Base-by-base conservation (phyloP, 1,284 basidiomycete genomes). In the Cryptococcus jaspeensis region DNA sequence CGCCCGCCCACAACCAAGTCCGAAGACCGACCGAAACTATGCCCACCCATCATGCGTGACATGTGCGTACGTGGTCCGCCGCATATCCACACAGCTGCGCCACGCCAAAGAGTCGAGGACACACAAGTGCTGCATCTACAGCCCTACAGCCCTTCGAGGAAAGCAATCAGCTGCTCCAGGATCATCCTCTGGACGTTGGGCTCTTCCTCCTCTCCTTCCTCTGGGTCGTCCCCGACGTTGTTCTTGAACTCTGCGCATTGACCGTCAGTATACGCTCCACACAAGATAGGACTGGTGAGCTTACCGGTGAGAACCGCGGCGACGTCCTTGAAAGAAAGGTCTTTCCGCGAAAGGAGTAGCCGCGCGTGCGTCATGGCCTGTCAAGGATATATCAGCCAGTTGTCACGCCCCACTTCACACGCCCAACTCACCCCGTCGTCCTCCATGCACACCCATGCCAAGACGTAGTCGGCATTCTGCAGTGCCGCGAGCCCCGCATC, bases 401-500 rank as follows among this genome's bases (percentile, higher is more conserved):
- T 1, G 35, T 20, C 46, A 48, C 15, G 16, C 20, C 20, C 37
- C 15, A 15, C 38, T 41, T 7, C 18, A 55, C 2, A 48, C 32
- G 15, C 38, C 5, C 47, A 37, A 73, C 89, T 59, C 78, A 94
- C 92, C 35, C 93, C 96, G 67, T 99, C 96, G 67, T 99, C 96
- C 78, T 99, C 96, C 92, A 98, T 96, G 56, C 85, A 84, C 28
- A 98, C 77, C 96, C 96, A 99, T 1, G 89, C 93, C 28, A 98
- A 77, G 50, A 97, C 87, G 62, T 94, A 96, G 76, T 98, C 95
- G 22, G 90, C 84, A 16, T 87, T 89, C 70, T 99, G 95, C 11
- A 99, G 76, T 1, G 88, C 88, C 71, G 90, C 94, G 37, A 97
- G 77, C 0, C 95, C 96, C 2, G 85, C 84, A 55, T 96, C 92